A percentile compares a stretch with the other conserved stretches of the same genome.
These are phyloP conservation scores for Inonotus obliquus DNA, from an alignment of 1,284 basidiomycete genomes.

Conservation along the genomic window DNA sequence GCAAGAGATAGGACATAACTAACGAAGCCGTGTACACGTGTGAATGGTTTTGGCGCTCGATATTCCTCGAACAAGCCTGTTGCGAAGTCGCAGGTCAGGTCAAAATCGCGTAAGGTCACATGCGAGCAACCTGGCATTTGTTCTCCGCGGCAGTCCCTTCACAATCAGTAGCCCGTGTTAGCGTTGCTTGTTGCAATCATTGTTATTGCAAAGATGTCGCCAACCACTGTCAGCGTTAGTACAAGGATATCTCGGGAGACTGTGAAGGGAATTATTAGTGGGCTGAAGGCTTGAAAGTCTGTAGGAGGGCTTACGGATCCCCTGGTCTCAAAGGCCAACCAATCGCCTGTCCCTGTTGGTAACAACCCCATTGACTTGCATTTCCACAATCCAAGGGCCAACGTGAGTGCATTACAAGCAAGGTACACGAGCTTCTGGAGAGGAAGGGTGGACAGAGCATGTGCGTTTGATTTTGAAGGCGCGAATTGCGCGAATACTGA, in stretches of 20 bases:
- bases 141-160: too few relatives aligned
- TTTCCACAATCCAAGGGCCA: slow-evolving; percentile 84
- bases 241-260: slow-evolving; percentile 21
- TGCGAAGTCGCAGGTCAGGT: too few relatives aligned
- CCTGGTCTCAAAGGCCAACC: slow-evolving; percentile 86
- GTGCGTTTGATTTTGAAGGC: slow-evolving; percentile 46
- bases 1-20: too few relatives aligned
- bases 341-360: slow-evolving; percentile 85
- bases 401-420: slow-evolving; percentile 65
- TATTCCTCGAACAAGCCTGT: too few relatives aligned
- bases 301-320: slow-evolving; percentile 47
- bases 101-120: too few relatives aligned
- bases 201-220: too few relatives aligned
- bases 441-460: slow-evolving; percentile 49
- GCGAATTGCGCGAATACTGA: slow-evolving; percentile 65
- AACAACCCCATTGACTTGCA: slow-evolving; percentile 86
- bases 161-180: too few relatives aligned
- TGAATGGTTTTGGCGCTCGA: too few relatives aligned
- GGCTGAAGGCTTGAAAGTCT: slow-evolving; percentile 7
- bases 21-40: too few relatives aligned
- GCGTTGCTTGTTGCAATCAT: too few relatives aligned
- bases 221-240: not conserved
- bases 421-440: slow-evolving; percentile 69
- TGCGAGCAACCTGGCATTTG: too few relatives aligned
- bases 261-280: not conserved